Percentiles rank a stretch among this genome's conserved stretches.
phyloP scores from a whole-genome alignment of 306 rosid genomes.

The Vigna mungo region DNA sequence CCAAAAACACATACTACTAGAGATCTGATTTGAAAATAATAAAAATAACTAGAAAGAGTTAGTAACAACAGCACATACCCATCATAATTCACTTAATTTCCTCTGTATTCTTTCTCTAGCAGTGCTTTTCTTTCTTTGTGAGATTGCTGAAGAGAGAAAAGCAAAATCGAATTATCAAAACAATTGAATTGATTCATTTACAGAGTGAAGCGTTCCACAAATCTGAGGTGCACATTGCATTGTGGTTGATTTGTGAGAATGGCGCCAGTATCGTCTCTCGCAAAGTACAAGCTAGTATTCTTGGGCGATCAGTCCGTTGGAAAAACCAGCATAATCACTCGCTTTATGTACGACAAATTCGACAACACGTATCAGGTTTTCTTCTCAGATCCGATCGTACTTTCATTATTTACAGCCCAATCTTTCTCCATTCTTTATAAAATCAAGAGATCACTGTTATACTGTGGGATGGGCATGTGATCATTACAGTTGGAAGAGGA shows the following conservation, averaged over 20 bases:
- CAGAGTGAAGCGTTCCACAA: background rate
- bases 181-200: constrained; percentile 2
- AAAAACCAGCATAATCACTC: constrained; percentile 71
- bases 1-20: background rate
- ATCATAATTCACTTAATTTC: background rate
- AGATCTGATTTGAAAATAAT: background rate
- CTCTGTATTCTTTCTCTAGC: background rate
- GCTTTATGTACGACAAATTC: constrained; percentile 73
- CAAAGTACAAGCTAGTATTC: constrained; percentile 68
- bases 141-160: constrained; percentile 6
- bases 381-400: constrained; percentile 47
- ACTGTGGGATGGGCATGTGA: background rate
- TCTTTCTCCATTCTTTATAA: background rate
- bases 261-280: constrained; percentile 72
- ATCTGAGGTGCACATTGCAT: background rate
- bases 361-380: constrained; percentile 70
- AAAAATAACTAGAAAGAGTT: background rate
- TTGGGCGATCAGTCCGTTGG: constrained; percentile 73
- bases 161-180: background rate
- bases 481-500: background rate
- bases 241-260: constrained; percentile 35
- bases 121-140: background rate
- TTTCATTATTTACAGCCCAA: background rate
- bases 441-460: constrained; percentile 25
- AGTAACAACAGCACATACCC: background rate